Evolutionary conservation across 2,329 filamentous ascomycete genomes (phyloP).

Genomic region (Amylocarpus encephaloides): DNA sequence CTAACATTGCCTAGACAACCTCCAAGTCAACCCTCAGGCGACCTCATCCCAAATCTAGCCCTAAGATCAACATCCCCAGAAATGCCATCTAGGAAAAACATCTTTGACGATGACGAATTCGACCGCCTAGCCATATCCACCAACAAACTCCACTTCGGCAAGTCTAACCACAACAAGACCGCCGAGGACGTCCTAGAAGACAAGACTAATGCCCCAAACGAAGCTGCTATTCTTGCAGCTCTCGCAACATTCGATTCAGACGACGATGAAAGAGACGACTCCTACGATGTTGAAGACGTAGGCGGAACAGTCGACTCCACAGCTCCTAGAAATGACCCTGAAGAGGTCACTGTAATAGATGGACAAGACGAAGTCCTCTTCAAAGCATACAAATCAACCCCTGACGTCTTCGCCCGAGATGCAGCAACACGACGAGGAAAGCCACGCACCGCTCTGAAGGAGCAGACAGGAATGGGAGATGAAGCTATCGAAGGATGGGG

Average conservation of each 20-base stretch:
- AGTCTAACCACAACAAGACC: slow-evolving; percentile 54
- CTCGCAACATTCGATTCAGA: slow-evolving; percentile 86
- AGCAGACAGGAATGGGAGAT: slow-evolving; percentile 82
- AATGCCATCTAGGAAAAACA: slow-evolving; percentile 57
- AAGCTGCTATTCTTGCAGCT: slow-evolving; percentile 82
- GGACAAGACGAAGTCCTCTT: slow-evolving; percentile 68
- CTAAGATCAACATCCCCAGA: slow-evolving; percentile 54
- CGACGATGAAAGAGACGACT: slow-evolving; percentile 95
- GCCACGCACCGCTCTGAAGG: slow-evolving; percentile 57
- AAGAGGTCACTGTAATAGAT: slow-evolving; percentile 40
- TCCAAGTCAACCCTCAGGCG: slow-evolving; percentile 16
- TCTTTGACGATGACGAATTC: slow-evolving; percentile 76
- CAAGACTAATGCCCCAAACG: slow-evolving; percentile 59
- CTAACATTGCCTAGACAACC: slow-evolving; percentile 22
- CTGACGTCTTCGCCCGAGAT: slow-evolving; percentile 65
- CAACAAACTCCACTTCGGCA: slow-evolving; percentile 72
- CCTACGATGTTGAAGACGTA: slow-evolving; percentile 87
- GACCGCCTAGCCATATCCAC: slow-evolving; percentile 62
- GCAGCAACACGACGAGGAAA: slow-evolving; percentile 60
- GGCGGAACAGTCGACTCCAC: slow-evolving; percentile 75
- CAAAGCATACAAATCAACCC: slow-evolving; percentile 59
- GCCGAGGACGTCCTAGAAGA: slow-evolving; percentile 69
- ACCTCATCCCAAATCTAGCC: slow-evolving; percentile 41
- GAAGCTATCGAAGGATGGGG: slow-evolving; percentile 94
- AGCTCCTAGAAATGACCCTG: slow-evolving; percentile 41